Percentiles rank a stretch among this genome's conserved stretches.
Evolutionary conservation across 495 filamentous ascomycete genomes (phyloP).

Genomic region (Podospora didyma): DNA sequence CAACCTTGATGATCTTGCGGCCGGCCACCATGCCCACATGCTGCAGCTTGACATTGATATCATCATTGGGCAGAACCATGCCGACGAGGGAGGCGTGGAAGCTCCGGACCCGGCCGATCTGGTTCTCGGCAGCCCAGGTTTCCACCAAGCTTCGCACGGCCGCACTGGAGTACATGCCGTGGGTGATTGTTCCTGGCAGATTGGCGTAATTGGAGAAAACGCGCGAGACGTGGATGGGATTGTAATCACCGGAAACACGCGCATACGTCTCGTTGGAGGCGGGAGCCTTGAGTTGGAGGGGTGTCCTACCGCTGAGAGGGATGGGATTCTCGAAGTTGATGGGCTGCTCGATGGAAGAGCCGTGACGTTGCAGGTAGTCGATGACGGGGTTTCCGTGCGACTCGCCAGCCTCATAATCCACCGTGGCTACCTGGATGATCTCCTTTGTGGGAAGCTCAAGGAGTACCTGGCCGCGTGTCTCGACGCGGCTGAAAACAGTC

Average conservation of each 20-base stretch:
- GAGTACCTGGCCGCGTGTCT: constrained; percentile 89
- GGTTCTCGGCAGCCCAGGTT: constrained; percentile 98
- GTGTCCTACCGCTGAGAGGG: constrained; percentile 87
- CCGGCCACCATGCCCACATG: constrained; percentile 97
- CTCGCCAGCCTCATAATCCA: constrained; percentile 84
- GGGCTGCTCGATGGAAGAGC: constrained; percentile 91
- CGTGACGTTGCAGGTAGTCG: constrained; percentile 91
- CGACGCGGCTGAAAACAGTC: constrained; percentile 85
- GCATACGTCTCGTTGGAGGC: constrained; percentile 97
- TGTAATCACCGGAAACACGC: constrained; percentile 95
- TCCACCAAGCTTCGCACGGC: constrained; percentile 97
- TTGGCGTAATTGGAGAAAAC: constrained; percentile 94
- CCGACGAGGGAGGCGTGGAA: constrained; percentile 93
- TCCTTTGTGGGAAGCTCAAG: constrained; percentile 97
- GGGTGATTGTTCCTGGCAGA: constrained; percentile 92
- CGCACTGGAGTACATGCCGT: constrained; percentile 98
- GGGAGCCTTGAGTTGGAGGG: constrained; percentile 82
- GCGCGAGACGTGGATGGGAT: constrained; percentile 96
- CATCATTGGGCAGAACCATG: constrained; percentile 96
- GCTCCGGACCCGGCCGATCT: constrained; percentile 92
- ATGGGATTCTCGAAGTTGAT: constrained; percentile 97
- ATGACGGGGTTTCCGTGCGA: constrained; percentile 96
- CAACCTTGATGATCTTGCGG: constrained; percentile 98
- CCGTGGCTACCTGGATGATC: constrained; percentile 89
- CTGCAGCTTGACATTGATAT: constrained; percentile 87